Base-by-base conservation (phyloP, 306 rosid species). In the Lupinus albus region DNA sequence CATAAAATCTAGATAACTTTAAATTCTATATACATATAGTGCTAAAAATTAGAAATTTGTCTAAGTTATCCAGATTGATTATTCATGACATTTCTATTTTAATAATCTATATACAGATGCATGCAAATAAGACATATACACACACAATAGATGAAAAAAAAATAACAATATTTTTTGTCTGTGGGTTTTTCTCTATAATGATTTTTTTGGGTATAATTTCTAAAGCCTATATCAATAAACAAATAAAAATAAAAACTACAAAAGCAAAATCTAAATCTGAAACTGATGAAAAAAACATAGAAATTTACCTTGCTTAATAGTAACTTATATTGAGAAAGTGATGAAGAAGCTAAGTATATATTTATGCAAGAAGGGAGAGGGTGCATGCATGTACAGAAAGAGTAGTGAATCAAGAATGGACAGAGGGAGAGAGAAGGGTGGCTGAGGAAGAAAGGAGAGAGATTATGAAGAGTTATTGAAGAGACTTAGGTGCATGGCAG, bases 371-470 rank as follows among this genome's bases (percentile, higher is more conserved):
- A 11, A n/a, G 41, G 39, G 11, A 12, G 11, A 12, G 11, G 63
- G 45, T 20, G 59, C 59, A 53, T 53, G 59, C 59, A 11, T 51
- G 33, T 4, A 53, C 36, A 21, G 59, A 18, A 52, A 52, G 1
- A 51, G 13, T 3, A 18, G 33, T 21, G 59, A 53, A 53, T 53
- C 4, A 53, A 13, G 3, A 45, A 4, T 45, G 6, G 49, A 45
- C 49, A 53, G 25, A n/a, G 32, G 62, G 42, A 57, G 13, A 32
- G 20, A 0, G 7, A 32, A 57, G 62, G 62, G 42, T 57, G 59
- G 36, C 3, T 44, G 48, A 4, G 48, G 48, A 12, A 11, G 48
- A 44, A 11, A 44, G 48, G 48, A 44, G 13, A 8, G 9, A 7
- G 9, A 11, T 11, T 36, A 11, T 36, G 28, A 25, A 1, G 28